phyloP scores from a whole-genome alignment of 73 alveolate species.

The Halteria grandinella region DNA sequence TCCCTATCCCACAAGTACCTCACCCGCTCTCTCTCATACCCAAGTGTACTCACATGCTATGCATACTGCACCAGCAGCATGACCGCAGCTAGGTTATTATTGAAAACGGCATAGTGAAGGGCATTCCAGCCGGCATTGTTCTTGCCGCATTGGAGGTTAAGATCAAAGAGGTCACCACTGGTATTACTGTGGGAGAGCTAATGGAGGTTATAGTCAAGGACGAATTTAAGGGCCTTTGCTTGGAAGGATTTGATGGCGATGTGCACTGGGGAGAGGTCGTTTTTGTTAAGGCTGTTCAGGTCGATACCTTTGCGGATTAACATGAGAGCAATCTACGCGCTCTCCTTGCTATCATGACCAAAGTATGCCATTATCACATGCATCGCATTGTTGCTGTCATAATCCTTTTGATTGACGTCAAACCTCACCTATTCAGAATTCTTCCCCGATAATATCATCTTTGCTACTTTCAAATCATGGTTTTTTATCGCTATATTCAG shows the following conservation, averaged over 20 bases:
- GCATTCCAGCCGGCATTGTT: conserved; percentile 60
- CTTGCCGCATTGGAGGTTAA: background rate
- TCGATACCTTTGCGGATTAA: conserved; percentile 42
- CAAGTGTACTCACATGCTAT: background rate
- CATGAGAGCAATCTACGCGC: background rate
- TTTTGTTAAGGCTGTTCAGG: conserved; percentile 28
- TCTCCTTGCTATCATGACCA: background rate
- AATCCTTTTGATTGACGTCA: conserved; percentile 27
- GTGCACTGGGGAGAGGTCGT: conserved; percentile 45
- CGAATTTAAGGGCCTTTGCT: conserved; percentile 30
- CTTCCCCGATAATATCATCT: conserved; percentile 15
- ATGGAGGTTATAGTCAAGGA: conserved; percentile 35
- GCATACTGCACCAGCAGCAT: background rate
- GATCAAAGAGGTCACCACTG: no score
- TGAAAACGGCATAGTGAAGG: conserved; percentile 52
- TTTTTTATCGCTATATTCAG: conserved; percentile 32
- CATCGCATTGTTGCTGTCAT: conserved; percentile 29
- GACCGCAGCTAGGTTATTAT: conserved; percentile 36
- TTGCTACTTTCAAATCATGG: conserved; percentile 38
- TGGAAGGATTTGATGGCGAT: conserved; percentile 38
- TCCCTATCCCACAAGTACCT: conserved; percentile 17
- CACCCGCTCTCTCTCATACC: no score
- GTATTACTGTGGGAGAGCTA: no score
- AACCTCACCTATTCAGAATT: conserved; percentile 32
- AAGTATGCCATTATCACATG: conserved; percentile 34